Evolutionary conservation across 2,329 filamentous ascomycete species (phyloP).

Genomic region (Aspergillus sp.): DNA sequence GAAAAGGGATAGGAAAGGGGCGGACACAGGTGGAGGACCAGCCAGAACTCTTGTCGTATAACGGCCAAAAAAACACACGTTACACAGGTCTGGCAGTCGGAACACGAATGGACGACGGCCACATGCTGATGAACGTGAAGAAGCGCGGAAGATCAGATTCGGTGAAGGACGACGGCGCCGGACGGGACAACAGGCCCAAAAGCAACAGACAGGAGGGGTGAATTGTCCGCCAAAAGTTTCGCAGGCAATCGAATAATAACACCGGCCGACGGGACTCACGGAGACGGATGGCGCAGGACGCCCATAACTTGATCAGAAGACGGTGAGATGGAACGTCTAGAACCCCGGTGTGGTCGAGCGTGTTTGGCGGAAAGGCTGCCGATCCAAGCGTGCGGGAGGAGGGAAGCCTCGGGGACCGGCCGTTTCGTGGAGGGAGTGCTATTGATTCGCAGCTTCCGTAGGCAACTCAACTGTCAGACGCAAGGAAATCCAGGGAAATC

Average conservation of each 20-base stretch:
- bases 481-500: constrained; percentile 9
- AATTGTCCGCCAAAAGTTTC: constrained; percentile 4
- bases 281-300: constrained; percentile 11
- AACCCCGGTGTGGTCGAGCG: constrained; percentile 15
- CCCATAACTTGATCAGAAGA: constrained; percentile 21
- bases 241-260: constrained; percentile 11
- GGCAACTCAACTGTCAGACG: constrained; percentile 6
- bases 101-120: constrained; percentile 32
- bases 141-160: neutral
- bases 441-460: constrained; percentile 1
- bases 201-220: constrained; percentile 1
- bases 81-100: constrained; percentile 30
- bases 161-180: neutral
- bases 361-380: constrained; percentile 10
- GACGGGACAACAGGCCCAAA: constrained; percentile 6
- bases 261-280: constrained; percentile 15
- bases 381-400: constrained; percentile 8
- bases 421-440: neutral
- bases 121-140: constrained; percentile 28
- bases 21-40: constrained; percentile 16
- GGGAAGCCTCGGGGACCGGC: constrained; percentile 2
- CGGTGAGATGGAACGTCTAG: constrained; percentile 21
- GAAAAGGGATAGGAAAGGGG: constrained; percentile 9
- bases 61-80: constrained; percentile 30
- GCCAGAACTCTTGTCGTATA: constrained; percentile 19